Base-by-base conservation (phyloP, 805 yeast genomes). In the Blastobotrys chiropterorum region DNA sequence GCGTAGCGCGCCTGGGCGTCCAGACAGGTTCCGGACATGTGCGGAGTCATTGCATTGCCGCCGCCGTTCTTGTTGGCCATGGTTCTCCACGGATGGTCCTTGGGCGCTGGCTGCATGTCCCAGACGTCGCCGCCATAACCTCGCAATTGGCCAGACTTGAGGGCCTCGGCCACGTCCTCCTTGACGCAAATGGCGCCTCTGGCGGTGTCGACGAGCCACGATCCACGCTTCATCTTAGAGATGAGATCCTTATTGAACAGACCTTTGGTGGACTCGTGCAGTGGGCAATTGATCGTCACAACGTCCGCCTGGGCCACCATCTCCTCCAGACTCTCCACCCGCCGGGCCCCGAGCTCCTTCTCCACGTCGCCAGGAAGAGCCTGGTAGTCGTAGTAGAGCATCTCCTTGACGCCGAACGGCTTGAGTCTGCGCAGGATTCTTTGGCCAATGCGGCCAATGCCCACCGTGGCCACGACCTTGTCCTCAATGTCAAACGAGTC, bases 51-150 rank as follows among this genome's bases (percentile, higher is more conserved):
- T 50, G 90, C 92, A 61, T 86, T 86, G 59, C 92, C 92, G 38
- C 80, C 86, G 54, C 84, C 85, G 58, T 74, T 77, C 62, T 77
- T 72, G 77, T 84, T 83, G 47, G 71, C 64, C 81, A 85, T 78
- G 8, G 73, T 51, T 74, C 89, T 76, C 94, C 94, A 86, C 57
- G 90, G 90, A 64, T 85, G 90, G 66, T 76, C 76, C 50, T 72
- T 71, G 56, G 90, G 89, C 21, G 92, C 86, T 42, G 95, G 95
- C 69, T 86, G 95, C n/a, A 83, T 84, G 72, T 63, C 77, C 89
- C 92, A 85, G 21, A 86, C 94, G 67, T 86, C 94, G 60, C 92
- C 94, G 62, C 90, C 94, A 65, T 85, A 86, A 48, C 90, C 92
- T 61, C 83, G 74, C 47, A 86, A 66, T 60, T 82, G 83, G 48